Evolutionary conservation across 768 basidiomycete genomes (phyloP).

Genomic region (Mycena leptocephala): DNA sequence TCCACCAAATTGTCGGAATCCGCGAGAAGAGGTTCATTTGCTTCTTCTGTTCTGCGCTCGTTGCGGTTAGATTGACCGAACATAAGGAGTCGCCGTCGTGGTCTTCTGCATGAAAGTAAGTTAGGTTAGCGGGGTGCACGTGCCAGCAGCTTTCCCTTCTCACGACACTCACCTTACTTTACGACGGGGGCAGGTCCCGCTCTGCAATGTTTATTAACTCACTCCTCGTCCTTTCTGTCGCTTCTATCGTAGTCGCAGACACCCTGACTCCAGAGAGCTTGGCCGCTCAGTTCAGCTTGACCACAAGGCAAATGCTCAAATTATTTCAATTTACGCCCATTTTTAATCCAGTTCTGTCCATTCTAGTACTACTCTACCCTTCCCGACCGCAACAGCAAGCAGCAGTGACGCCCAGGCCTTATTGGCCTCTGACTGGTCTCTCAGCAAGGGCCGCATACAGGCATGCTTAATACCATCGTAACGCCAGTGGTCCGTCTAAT

Average conservation of each 20-base stretch:
- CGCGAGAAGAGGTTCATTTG: slow-evolving; percentile 72
- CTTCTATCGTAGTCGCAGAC: slow-evolving; percentile 29
- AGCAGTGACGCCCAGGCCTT: slow-evolving; percentile 65
- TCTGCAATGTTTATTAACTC: background rate
- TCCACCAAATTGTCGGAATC: slow-evolving; percentile 60
- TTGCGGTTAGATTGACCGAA: slow-evolving; percentile 32
- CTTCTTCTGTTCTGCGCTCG: slow-evolving; percentile 59
- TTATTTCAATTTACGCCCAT: slow-evolving; percentile 37
- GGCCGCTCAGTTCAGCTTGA: slow-evolving; percentile 30
- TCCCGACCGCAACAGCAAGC: slow-evolving; percentile 74
- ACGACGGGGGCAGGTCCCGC: slow-evolving; percentile 16
- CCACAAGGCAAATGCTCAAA: slow-evolving; percentile 45
- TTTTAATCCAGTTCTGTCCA: slow-evolving; percentile 68
- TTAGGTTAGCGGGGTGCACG: no score
- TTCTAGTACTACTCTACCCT: slow-evolving; percentile 74
- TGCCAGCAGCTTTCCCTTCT: no score
- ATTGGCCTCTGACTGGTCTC: slow-evolving; percentile 72
- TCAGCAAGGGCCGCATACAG: slow-evolving; percentile 74
- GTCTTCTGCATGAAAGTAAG: no score
- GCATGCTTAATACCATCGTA: slow-evolving; percentile 29
- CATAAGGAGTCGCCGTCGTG: slow-evolving; percentile 14
- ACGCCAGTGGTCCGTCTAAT: background rate
- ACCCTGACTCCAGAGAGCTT: slow-evolving; percentile 22
- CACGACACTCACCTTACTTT: no score
- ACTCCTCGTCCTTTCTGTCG: slow-evolving; percentile 2